Evolutionary conservation across 495 filamentous ascomycete genomes (phyloP).

Genomic region (Penicillium dipodomyicola): DNA sequence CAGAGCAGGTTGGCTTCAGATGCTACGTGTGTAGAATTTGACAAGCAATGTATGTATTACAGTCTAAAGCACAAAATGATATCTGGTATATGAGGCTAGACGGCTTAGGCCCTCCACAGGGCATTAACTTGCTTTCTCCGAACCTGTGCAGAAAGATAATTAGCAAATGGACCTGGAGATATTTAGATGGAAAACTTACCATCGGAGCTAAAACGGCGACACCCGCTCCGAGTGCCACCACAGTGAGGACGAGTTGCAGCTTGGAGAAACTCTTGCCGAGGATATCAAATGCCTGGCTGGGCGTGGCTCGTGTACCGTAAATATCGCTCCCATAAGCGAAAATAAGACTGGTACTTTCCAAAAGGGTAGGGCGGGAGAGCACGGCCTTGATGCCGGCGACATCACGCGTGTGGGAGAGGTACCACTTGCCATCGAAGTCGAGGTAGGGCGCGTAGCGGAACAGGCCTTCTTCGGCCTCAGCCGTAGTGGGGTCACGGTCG

Average conservation of each 20-base stretch:
- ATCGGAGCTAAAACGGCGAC: slow-evolving; percentile 78
- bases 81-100: not conserved
- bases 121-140: slow-evolving; percentile 45
- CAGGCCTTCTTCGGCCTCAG: slow-evolving; percentile 81
- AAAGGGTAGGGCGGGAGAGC: slow-evolving; percentile 66
- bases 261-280: slow-evolving; percentile 92
- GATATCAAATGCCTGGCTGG: slow-evolving; percentile 85
- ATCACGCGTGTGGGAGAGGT: slow-evolving; percentile 78
- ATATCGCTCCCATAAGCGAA: slow-evolving; percentile 86
- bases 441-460: slow-evolving; percentile 70
- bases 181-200: slow-evolving; percentile 53
- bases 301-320: slow-evolving; percentile 80
- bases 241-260: slow-evolving; percentile 76
- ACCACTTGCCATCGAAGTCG: slow-evolving; percentile 79
- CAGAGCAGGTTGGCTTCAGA: not conserved
- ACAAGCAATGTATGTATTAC: slow-evolving; percentile 7
- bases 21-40: not conserved
- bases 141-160: slow-evolving; percentile 26
- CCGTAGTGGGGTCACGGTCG: slow-evolving; percentile 74
- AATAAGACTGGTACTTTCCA: slow-evolving; percentile 94
- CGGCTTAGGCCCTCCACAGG: slow-evolving; percentile 37
- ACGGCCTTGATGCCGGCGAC: slow-evolving; percentile 71
- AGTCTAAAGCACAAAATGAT: slow-evolving; percentile 4
- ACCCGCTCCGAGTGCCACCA: slow-evolving; percentile 70
- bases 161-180: slow-evolving; percentile 13